Conservation (phyloP, 2,329 filamentous ascomycete genomes). For the Cucurbitaria berberidis region DNA sequence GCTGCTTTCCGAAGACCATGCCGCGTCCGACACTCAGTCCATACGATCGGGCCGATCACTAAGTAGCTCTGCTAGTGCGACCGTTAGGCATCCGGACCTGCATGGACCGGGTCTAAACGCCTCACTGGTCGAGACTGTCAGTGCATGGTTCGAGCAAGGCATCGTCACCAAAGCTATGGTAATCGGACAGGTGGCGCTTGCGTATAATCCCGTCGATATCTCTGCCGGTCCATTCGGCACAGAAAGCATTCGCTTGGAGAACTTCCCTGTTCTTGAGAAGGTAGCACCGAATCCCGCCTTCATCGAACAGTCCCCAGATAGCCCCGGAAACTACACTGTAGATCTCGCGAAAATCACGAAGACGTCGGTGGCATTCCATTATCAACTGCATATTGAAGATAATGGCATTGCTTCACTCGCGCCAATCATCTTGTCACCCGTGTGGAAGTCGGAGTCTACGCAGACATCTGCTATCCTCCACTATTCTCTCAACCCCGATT, state of each 20-base stretch:
- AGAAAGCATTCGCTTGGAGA: constrained; percentile 81
- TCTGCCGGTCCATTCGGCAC: constrained; percentile 49
- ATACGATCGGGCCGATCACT: constrained; percentile 87
- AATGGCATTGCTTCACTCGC: constrained; percentile 64
- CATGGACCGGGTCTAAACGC: constrained; percentile 80
- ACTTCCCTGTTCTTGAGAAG: constrained; percentile 85
- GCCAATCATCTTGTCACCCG: constrained; percentile 74
- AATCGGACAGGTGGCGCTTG: constrained; percentile 86
- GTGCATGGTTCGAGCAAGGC: constrained; percentile 79
- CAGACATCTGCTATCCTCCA: constrained; percentile 86
- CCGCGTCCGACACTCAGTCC: constrained; percentile 83
- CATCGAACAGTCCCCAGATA: constrained; percentile 71
- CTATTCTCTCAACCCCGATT: constrained; percentile 81
- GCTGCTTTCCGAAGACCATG: constrained; percentile 60
- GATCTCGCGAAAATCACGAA: constrained; percentile 73
- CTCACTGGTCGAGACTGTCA: constrained; percentile 92
- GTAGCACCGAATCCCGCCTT: constrained; percentile 95
- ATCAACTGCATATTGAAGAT: constrained; percentile 76
- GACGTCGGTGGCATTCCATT: constrained; percentile 86
- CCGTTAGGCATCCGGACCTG: constrained; percentile 80
- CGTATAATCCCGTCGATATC: constrained; percentile 70
- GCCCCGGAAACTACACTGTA: constrained; percentile 79
- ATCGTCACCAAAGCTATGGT: constrained; percentile 74
- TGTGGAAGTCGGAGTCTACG: constrained; percentile 82
- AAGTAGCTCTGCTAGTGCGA: constrained; percentile 66